Base-by-base conservation (phyloP, 2,329 filamentous ascomycete species). In the Clarireedia sp. region DNA sequence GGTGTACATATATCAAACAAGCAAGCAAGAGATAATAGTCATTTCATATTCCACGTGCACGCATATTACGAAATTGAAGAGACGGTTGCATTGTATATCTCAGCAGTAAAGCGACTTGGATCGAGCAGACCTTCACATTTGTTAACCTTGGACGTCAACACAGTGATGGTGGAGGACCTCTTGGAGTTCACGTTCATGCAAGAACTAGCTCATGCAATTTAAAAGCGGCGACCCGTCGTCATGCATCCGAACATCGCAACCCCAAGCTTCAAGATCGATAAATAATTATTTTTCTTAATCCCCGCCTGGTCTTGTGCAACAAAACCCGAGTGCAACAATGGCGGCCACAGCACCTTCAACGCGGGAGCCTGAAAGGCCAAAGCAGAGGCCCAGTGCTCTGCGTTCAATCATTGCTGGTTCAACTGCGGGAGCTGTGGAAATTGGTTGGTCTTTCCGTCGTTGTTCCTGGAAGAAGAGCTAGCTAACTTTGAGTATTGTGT, bases 381-480 rank as follows among this genome's bases (percentile, higher is more conserved):
- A 78, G 68, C 69, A 69, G 45, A 63, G 70, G 73, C 89, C 91
- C 47, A 96, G 88, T 67, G 82, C 88, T 48, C 73, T 96, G 69
- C 88, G 94, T 64, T 96, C 90, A 57, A 89, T 97, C 65, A 78
- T 97, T 65, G 94, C 94, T 55, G 94, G 94, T 60, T 89, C 90
- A 55, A 88, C 87, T n/a, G 94, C 92, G 54, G 94, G 94, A 67
- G 94, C 91, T 54, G 81, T 97, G 62, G 92, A 99, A 74, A 97
- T 97, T 71, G 83, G 88, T 91, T 76, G 64, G 74, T 64, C 49
- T 47, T 29, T 21, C 24, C 29, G 17, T 29, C 19, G 14, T 45
- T 45, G 21, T 23, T 45, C 14, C 8, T 45, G 14, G 38, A 50
- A 29, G 10, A 23, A 49, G 14, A 23, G 10, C 23, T 53, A 6